Base-by-base conservation (phyloP, 108 stramenopile genomes). In the Cyclotella sp. region DNA sequence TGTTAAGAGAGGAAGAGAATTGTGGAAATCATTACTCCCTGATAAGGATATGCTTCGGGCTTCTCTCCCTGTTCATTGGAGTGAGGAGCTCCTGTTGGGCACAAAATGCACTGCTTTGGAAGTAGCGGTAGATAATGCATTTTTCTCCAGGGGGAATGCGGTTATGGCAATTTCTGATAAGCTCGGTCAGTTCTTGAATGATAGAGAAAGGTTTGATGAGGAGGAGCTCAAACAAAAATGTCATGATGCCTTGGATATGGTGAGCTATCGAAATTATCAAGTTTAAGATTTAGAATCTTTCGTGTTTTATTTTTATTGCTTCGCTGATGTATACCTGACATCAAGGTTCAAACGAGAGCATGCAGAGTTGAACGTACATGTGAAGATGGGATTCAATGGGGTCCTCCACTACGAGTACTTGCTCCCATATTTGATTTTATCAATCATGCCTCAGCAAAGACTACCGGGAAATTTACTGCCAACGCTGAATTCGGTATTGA, bases 351-450 rank as follows among this genome's bases (percentile, higher is more conserved):
- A 69, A 94, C 93, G 0, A 69, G 93, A 46, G 76, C 87, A 21
- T 91, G 88, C 65, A 82, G 89, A 0, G 72, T 87, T 9, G 81
- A 84, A 19, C 55, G 83, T 14, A 53, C 19, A 12, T 52, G 63
- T 40, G 63, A 76, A 40, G 79, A 75, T 73, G 76, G 72, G 9
- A 69, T 57, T 10, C 84, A 77, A 46, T 80, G 68, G 75, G 70
- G 75, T 22, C 75, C 79, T 19, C 79, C 88, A 39, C 52, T 91
- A 14, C 82, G 90, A 44, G 59, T 88, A 8, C 30, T 94, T 39
- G 93, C 88, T 13, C 93, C 93, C 9, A 73, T 94, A 7, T 94
- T 94, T 77, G 93, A 94, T 58, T 75, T 90, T 40, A 83, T 94
- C 79, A 94, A 94, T 72, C 93, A 94, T 79, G 85, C 77, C 28